phyloP scores from a whole-genome alignment of 768 basidiomycete genomes.

The Russula earlei region DNA sequence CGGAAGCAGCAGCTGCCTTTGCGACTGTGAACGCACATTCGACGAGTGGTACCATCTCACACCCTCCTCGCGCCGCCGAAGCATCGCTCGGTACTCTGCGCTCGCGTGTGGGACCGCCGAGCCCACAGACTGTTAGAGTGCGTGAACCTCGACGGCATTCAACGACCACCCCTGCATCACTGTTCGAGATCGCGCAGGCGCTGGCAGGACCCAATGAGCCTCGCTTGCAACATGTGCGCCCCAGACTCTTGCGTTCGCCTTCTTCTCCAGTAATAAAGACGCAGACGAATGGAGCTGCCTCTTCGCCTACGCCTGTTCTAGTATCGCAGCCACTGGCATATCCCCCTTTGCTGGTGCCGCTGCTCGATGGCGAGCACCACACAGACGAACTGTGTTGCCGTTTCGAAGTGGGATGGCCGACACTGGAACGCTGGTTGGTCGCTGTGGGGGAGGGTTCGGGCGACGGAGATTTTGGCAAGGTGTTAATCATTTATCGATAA shows the following conservation, averaged over 20 bases:
- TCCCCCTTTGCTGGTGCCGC: conserved; percentile 45
- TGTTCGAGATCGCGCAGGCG: conserved; percentile 19
- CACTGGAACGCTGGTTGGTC: conserved; percentile 61
- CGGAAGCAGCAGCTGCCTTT: neutral
- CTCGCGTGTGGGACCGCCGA: conserved; percentile 3
- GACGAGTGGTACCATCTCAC: conserved; percentile 11
- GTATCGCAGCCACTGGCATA: conserved; percentile 27
- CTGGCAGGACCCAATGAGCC: conserved; percentile 2
- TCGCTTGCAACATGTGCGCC: conserved; percentile 26
- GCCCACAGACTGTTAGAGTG: neutral
- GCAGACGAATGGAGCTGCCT: conserved; percentile 22
- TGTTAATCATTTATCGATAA: conserved; percentile 67
- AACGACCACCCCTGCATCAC: conserved; percentile 2
- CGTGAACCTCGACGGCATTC: conserved; percentile 15
- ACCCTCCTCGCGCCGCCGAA: conserved; percentile 15
- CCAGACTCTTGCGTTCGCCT: conserved; percentile 48
- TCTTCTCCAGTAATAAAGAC: conserved; percentile 39
- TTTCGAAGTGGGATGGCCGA: conserved; percentile 53
- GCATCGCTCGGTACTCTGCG: conserved; percentile 13
- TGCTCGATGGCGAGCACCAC: conserved; percentile 86
- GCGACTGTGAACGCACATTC: conserved; percentile 5
- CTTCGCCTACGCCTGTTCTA: conserved; percentile 7
- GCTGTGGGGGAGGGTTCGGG: conserved; percentile 44
- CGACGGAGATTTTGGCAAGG: conserved; percentile 50
- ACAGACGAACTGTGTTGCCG: conserved; percentile 81